Base-by-base conservation (phyloP, 306 rosid genomes). In the Dryas alaskensis region DNA sequence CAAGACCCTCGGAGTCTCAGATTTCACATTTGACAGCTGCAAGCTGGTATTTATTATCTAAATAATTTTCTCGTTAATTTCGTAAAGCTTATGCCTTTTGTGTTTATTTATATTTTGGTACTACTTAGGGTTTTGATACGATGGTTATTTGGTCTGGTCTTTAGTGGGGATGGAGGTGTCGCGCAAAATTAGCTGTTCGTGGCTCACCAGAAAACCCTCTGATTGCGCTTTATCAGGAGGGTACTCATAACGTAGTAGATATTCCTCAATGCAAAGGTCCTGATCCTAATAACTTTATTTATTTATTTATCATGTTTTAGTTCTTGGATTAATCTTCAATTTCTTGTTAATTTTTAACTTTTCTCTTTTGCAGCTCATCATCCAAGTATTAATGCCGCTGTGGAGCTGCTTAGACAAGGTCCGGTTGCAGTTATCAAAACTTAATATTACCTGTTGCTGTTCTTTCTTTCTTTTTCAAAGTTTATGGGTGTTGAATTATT, bases 151-250 rank as follows among this genome's bases (percentile, higher is more conserved):
- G 69, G 49, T 14, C 4, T 42, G 11, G 19, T 60, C 40, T 47
- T 52, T 45, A 91, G 98, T 91, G 95, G 92, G 91, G 87, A 67
- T 93, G 98, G 98, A 85, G 98, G 81, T 91, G 98, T 84, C 96
- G 98, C 0, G 98, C 97, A 44, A 93, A 93, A 76, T 73, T 93
- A 75, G 98, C 94, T 0, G 96, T 93, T 67, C 97, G 98, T 14
- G 98, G 97, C 72, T 85, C 92, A 10, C 46, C 90, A 2, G 68
- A 61, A 11, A 64, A 77, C 54, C 98, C 98, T 80, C 83, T 86
- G 71, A 81, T 91, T 69, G 98, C 97, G 39, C 92, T 93, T 19
- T 91, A 91, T 73, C 89, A 91, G 77, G 96, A 93, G 83, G 97
- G 98, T 47, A 89, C 97, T 81, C 98, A 93, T 79, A 89, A 86